Conservation (phyloP, 1,284 basidiomycete species). For the Malassezia cuniculi region DNA sequence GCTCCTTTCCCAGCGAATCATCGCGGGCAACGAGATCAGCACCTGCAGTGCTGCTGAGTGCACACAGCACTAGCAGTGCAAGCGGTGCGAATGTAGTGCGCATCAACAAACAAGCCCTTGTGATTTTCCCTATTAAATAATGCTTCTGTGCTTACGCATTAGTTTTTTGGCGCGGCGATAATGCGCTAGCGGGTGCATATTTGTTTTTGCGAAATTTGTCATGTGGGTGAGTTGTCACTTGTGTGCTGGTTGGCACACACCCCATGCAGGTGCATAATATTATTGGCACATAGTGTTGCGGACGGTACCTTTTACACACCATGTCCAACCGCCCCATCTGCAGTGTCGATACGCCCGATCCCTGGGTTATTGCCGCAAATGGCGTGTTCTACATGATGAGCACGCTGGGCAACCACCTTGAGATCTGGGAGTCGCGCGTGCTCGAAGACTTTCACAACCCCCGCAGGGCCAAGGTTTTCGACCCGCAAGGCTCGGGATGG, state of each 20-base stretch:
- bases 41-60: neutral
- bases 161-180: no score
- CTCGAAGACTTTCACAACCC: conserved; percentile 11
- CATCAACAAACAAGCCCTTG: neutral
- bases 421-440: conserved; percentile 12
- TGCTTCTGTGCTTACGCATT: no score
- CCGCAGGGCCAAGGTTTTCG: conserved; percentile 8
- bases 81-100: neutral
- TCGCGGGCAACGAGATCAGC: conserved; percentile 1
- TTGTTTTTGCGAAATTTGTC: no score
- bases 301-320: neutral
- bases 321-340: conserved; percentile 14
- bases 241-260: no score
- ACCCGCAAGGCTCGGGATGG: conserved; percentile 12
- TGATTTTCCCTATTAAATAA: neutral
- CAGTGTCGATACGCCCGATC: conserved; percentile 13
- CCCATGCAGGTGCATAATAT: no score
- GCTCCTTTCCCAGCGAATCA: conserved; percentile 1
- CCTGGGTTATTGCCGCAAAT: conserved; percentile 8
- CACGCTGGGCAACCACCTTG: conserved; percentile 12
- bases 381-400: conserved; percentile 9
- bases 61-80: neutral
- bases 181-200: no score
- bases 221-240: no score
- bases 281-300: no score